Conservation (phyloP, 148 eudicot genomes). For the Diospyros kaki region DNA sequence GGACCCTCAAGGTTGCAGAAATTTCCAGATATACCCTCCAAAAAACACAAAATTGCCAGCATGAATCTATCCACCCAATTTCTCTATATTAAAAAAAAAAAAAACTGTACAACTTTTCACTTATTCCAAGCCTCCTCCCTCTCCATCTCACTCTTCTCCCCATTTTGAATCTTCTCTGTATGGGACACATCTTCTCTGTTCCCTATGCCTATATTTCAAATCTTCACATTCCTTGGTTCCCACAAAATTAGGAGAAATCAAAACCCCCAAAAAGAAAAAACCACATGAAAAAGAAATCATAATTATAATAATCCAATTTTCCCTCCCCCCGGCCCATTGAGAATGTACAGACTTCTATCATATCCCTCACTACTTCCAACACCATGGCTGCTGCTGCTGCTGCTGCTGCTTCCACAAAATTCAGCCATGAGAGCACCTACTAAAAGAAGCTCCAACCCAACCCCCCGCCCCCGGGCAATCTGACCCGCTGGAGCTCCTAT, state of each 20-base stretch:
- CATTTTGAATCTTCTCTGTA: conserved; percentile 20
- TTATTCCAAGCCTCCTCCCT: conserved; percentile 14
- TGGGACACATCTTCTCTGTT: conserved; percentile 16
- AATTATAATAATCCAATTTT: conserved; percentile 11
- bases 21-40: background rate
- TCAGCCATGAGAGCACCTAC: conserved; percentile 16
- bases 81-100: no score
- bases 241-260: conserved; percentile 15
- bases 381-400: conserved; percentile 15
- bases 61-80: background rate
- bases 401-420: conserved; percentile 20
- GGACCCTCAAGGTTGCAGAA: background rate
- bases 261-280: background rate
- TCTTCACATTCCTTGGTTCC: conserved; percentile 26
- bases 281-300: background rate
- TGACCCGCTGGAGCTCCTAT: background rate
- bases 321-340: conserved; percentile 10
- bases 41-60: conserved; percentile 13
- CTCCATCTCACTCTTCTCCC: conserved; percentile 15
- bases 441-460: background rate
- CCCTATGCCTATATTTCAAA: conserved; percentile 28
- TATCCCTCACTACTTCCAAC: conserved; percentile 7
- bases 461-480: background rate
- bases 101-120: no score
- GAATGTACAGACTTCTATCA: conserved; percentile 14